Percentiles rank a stretch among this genome's conserved stretches.
Conservation (phyloP, 1,284 basidiomycete species). For the Athelia sp. region DNA sequence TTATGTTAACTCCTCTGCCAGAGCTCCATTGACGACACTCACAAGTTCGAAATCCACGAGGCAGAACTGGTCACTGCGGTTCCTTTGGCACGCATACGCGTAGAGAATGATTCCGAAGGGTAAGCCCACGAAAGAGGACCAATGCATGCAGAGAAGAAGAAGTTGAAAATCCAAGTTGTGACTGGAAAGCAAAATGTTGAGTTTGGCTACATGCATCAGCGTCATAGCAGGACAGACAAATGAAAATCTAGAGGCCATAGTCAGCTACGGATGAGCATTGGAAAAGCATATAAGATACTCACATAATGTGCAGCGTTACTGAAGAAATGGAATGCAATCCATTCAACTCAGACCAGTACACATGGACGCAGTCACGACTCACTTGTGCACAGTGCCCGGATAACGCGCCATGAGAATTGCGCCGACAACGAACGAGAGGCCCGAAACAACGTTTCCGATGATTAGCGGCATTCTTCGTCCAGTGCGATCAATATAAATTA, state of each 20-base stretch:
- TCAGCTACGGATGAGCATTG: not conserved
- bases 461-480: slow-evolving; percentile 52
- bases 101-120: slow-evolving; percentile 41
- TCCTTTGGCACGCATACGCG: slow-evolving; percentile 54
- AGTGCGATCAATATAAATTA: slow-evolving; percentile 52
- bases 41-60: slow-evolving; percentile 49
- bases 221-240: slow-evolving; percentile 22
- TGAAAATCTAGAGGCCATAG: slow-evolving; percentile 27
- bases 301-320: slow-evolving; percentile 32
- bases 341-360: not conserved
- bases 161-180: slow-evolving; percentile 47
- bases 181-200: slow-evolving; percentile 4
- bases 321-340: not conserved
- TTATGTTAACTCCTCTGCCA: too few relatives aligned
- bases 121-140: slow-evolving; percentile 50
- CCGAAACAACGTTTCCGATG: slow-evolving; percentile 46
- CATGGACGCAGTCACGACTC: slow-evolving; percentile 6
- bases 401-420: slow-evolving; percentile 46
- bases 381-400: slow-evolving; percentile 43
- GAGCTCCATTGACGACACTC: slow-evolving; percentile 14
- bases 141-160: slow-evolving; percentile 49
- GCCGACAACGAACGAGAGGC: slow-evolving; percentile 48
- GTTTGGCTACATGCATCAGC: not conserved
- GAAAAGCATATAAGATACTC: slow-evolving; percentile 3
- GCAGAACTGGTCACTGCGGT: slow-evolving; percentile 52